Conservation (phyloP, 371 early-diverging fungal genomes). For the Dinochytrium kinnereticum region DNA sequence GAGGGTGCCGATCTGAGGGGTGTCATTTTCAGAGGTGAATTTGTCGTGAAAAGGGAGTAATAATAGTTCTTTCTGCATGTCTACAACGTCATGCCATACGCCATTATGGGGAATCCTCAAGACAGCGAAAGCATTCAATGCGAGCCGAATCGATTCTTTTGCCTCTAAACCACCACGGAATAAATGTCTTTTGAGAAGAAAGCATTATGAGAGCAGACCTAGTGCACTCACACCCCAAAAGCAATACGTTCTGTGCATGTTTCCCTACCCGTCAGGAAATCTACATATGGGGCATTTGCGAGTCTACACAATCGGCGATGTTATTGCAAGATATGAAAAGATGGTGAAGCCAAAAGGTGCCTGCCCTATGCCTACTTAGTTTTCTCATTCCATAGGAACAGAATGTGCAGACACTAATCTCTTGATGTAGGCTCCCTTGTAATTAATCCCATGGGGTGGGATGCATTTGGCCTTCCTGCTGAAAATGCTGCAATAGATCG, state of each 20-base stretch:
- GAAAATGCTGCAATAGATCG: slow-evolving; percentile 97
- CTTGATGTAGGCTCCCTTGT: slow-evolving; percentile 48
- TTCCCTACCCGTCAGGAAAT: slow-evolving; percentile 92
- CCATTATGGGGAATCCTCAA: too few relatives aligned
- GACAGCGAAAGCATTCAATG: too few relatives aligned
- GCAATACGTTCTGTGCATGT: slow-evolving; percentile 87
- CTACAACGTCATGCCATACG: too few relatives aligned
- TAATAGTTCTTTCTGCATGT: too few relatives aligned
- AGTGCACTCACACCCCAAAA: too few relatives aligned
- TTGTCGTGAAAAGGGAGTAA: not conserved
- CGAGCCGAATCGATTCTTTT: too few relatives aligned
- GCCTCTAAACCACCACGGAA: too few relatives aligned
- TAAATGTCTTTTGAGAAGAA: too few relatives aligned
- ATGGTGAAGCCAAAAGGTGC: slow-evolving; percentile 69
- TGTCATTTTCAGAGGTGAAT: not conserved
- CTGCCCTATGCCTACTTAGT: not conserved
- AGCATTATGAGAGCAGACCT: too few relatives aligned
- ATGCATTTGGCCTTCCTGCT: slow-evolving; percentile 98
- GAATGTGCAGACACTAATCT: not conserved
- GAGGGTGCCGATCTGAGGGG: not conserved
- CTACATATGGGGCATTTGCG: slow-evolving; percentile 96
- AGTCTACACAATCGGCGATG: slow-evolving; percentile 91
- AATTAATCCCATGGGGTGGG: slow-evolving; percentile 98
- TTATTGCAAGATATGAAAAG: slow-evolving; percentile 77
- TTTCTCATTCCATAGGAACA: slow-evolving; percentile 1